These are phyloP conservation scores for Colletotrichum sp. DNA, from an alignment of 2,329 filamentous ascomycete genomes.

Conservation along the genomic window DNA sequence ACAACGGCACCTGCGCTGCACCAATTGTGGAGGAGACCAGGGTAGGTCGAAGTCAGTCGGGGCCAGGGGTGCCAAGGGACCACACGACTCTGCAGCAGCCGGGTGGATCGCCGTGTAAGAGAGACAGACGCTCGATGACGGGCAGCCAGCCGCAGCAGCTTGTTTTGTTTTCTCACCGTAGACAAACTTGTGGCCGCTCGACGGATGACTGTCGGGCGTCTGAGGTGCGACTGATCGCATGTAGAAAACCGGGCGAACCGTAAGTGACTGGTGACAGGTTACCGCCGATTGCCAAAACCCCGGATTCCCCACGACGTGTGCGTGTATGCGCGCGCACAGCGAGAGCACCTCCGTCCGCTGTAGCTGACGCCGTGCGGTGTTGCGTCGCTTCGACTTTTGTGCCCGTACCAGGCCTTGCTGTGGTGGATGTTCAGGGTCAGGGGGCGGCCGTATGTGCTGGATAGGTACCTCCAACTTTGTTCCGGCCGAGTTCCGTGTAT, in stretches of 20 bases:
- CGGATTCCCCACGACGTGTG: neutral
- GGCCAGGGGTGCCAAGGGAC: neutral
- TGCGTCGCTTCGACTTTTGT: neutral
- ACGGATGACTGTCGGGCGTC: neutral
- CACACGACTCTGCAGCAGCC: slow-evolving; percentile 14
- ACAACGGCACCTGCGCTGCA: neutral
- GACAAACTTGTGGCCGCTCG: neutral
- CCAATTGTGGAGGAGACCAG: neutral
- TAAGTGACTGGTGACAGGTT: neutral
- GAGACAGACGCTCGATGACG: slow-evolving; percentile 4
- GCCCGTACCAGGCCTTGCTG: neutral
- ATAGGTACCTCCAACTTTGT: neutral
- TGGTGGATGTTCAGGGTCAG: neutral
- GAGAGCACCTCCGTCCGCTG: neutral
- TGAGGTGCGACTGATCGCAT: neutral
- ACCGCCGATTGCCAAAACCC: neutral
- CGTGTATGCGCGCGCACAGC: neutral
- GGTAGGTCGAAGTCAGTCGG: neutral
- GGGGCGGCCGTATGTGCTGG: slow-evolving; percentile 1
- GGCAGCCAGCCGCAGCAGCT: neutral
- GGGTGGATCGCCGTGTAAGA: slow-evolving; percentile 12
- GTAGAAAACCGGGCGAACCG: neutral
- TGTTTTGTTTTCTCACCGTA: neutral
- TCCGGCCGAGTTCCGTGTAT: slow-evolving; percentile 15
- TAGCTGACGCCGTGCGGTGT: neutral